These are phyloP conservation scores for Solanum hybrid DNA, from an alignment of 305 asterid species.

Conservation along the genomic window DNA sequence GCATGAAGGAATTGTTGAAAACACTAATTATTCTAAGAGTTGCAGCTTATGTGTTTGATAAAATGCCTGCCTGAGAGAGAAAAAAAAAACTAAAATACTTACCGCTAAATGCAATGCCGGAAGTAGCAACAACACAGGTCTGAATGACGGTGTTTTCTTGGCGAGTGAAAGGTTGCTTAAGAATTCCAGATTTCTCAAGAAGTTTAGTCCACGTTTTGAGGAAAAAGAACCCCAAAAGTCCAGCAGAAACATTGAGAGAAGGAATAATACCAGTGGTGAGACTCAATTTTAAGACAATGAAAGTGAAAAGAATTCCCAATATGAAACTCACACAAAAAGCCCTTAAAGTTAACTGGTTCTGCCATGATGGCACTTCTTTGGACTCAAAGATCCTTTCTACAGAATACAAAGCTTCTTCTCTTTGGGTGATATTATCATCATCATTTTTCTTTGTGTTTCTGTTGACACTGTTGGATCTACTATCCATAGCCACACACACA, in stretches of 20 bases:
- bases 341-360: constrained; percentile 63
- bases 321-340: constrained; percentile 67
- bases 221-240: constrained; percentile 89
- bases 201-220: constrained; percentile 72
- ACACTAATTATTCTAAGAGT: neutral
- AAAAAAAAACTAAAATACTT: neutral
- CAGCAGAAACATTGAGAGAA: constrained; percentile 92
- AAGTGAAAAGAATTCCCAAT: constrained; percentile 62
- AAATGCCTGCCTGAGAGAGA: neutral
- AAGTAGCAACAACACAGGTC: constrained; percentile 89
- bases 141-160: constrained; percentile 94
- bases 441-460: neutral
- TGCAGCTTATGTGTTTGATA: neutral
- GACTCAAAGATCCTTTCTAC: constrained; percentile 68
- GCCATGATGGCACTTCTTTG: constrained; percentile 80
- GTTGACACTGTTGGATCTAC: neutral
- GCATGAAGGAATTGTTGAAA: neutral
- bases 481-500: neutral
- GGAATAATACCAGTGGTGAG: constrained; percentile 91
- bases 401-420: constrained; percentile 15
- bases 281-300: constrained; percentile 87
- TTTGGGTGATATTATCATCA: neutral
- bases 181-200: constrained; percentile 61
- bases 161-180: constrained; percentile 78
- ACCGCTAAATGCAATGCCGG: constrained; percentile 99